Evolutionary conservation across 208 protist genomes (phyloP).

Genomic region (Leishmania major): DNA sequence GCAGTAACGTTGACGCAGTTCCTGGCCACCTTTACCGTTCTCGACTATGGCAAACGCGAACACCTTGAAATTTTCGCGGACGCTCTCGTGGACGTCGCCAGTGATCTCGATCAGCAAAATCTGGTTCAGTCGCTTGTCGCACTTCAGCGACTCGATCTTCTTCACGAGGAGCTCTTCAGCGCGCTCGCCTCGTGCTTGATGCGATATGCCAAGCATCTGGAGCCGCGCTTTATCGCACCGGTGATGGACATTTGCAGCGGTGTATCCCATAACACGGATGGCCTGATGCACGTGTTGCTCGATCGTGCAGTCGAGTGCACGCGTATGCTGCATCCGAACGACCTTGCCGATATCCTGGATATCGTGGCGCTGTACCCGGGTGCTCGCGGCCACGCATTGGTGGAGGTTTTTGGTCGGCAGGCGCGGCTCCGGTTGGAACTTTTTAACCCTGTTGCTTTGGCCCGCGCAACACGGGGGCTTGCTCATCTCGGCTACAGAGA

Average conservation of each 20-base stretch:
- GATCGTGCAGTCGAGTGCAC: conserved; percentile 70
- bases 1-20: conserved; percentile 68
- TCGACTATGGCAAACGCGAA: conserved; percentile 68
- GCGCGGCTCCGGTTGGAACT: conserved; percentile 72
- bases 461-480: conserved; percentile 57
- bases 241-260: conserved; percentile 89
- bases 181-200: conserved; percentile 47
- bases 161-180: conserved; percentile 72
- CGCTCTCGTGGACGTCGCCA: conserved; percentile 73
- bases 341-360: conserved; percentile 75
- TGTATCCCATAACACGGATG: conserved; percentile 52
- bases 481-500: conserved; percentile 81
- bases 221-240: conserved; percentile 56
- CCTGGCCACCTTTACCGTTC: conserved; percentile 58
- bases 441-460: conserved; percentile 56
- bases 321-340: conserved; percentile 55
- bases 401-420: conserved; percentile 74
- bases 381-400: conserved; percentile 62
- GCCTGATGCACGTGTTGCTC: conserved; percentile 68
- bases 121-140: conserved; percentile 81
- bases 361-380: conserved; percentile 73
- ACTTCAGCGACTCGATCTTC: conserved; percentile 63
- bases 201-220: conserved; percentile 47
- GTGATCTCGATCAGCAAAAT: conserved; percentile 62
- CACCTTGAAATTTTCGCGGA: conserved; percentile 90